Evolutionary conservation across 1,284 basidiomycete species (phyloP), one percentile per base, ranked within the genome.

Genomic region (Ustilago crameri): DNA sequence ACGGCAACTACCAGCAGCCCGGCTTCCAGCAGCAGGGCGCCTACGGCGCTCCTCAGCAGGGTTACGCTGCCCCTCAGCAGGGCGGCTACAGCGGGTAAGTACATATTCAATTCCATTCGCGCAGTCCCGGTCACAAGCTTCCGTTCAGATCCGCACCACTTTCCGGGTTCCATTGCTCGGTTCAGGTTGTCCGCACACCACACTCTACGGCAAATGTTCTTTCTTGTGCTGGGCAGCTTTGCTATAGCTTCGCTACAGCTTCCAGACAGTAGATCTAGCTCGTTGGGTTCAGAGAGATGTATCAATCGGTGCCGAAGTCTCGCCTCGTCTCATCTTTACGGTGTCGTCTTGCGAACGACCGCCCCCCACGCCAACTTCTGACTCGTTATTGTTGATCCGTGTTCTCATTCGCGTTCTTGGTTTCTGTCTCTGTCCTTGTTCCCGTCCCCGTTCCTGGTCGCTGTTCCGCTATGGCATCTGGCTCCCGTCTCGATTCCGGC

Each of bases 31-130:
- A 42, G 41, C 41, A 42, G 41, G 41, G 41, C 23, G 17, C 17
- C 17, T 42, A 42, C 41, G 41, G 41, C 18, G 41, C 41, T 42
- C 41, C 41, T 15, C 38, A 69, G 59, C 49, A 51, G 49, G 32
- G 32, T 38, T 22, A 34, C 30, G 51, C 42, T 40, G 24, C 23
- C 37, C 70, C 54, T 23, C 76, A 82, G 58, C 77, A 75, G 65
- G 70, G 61, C 46, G 67, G 62, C 48, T 75, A 70, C 55, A 66
- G 64, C 50, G 67, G 61, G 62, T 75, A 66, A 70, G 66, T 67
- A 18, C 45, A n/a, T 22, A 30, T 22, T 24, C 17, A 12, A 35
- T 46, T 55, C 30, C 46, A 26, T 3, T 46, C 27, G 14, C 20
- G 12, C 43, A 10, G 32, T 24, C 51, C 24, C 32, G 24, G 20